Percentiles rank a stretch among this genome's conserved stretches.
phyloP scores from a whole-genome alignment of 1,284 basidiomycete genomes.

The Boletus calvinii region DNA sequence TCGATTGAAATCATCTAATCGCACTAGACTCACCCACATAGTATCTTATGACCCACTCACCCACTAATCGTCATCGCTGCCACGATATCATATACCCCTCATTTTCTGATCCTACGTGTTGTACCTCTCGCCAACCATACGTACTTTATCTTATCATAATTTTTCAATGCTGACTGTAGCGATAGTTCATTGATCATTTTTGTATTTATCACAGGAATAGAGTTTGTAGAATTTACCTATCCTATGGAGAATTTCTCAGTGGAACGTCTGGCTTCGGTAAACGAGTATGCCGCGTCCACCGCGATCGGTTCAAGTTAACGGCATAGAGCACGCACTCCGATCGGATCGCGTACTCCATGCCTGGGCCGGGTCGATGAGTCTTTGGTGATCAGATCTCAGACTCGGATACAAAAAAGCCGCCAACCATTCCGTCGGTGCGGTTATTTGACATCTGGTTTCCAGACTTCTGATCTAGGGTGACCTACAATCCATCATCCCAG shows the following conservation, averaged over 20 bases:
- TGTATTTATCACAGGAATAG: constrained; percentile 10
- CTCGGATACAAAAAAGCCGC: not conserved
- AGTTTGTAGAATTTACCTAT: not conserved
- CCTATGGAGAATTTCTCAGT: not conserved
- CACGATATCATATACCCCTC: not conserved
- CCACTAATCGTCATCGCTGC: not conserved
- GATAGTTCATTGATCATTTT: constrained; percentile 12
- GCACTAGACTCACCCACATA: not conserved
- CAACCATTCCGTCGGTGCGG: not conserved
- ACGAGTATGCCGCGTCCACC: not conserved
- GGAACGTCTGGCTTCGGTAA: not conserved
- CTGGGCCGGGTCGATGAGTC: not conserved
- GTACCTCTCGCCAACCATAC: not conserved
- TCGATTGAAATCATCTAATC: not conserved
- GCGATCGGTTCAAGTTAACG: not conserved
- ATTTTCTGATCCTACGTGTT: not conserved
- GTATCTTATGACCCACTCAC: not conserved
- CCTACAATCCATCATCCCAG: constrained; percentile 12
- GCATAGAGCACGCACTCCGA: not conserved
- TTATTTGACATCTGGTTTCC: not conserved
- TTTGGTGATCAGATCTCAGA: not conserved
- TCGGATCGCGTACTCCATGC: not conserved
- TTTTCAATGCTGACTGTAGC: constrained; percentile 23
- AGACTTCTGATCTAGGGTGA: not conserved
- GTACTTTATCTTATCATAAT: not conserved